Evolutionary conservation across 1,139 yeast species (phyloP), one percentile per base, ranked within the genome.

Genomic region (Lodderomyces parapsilosis): DNA sequence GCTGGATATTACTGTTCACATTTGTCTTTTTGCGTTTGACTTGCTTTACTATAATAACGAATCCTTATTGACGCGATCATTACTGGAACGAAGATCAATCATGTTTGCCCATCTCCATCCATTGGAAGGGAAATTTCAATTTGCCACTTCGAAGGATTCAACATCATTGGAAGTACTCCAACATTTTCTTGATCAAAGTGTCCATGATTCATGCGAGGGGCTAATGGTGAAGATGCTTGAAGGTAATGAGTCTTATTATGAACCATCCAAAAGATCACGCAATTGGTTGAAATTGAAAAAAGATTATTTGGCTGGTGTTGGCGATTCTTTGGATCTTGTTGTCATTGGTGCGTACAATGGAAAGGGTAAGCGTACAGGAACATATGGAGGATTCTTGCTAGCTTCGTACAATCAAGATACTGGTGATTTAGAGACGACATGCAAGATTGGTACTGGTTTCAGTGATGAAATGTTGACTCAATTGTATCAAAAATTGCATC

Each of bases 391-490:
- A 2, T 93, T 89, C 58, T 65, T 93, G 32, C 71, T 94, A 43
- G 99, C 96, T 0, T 83, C 94, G 33, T 91, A 89, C 60, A 91
- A 93, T 57, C 81, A 81, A 42, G 96, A 91, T 49, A 78, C 89
- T 0, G 98, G 95, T 18, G 97, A 90, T 55, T 89, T 80, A 58
- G 99, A 93, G 60, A 87, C 97, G 0, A 86, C 96, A 36, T 93
- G 99, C 67, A 93, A 94, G 62, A 91, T 94, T 44, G 99, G 99
- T 36, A 94, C 99, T 0, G 99, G 99, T 0, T 93, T 93, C 60
- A 81, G 91, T 32, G 99, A 93, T 51, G 97, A 87, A 49, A 78
- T 83, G 56, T 71, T 93, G 46, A 78, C 78, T 28, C 65, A 66
- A 34, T 63, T 93, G 32, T 75, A 84, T 57, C 76, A 75, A 30